Evolutionary conservation across 306 rosid genomes (phyloP), one percentile per base, ranked within the genome.

Genomic region (Vigna radiata): DNA sequence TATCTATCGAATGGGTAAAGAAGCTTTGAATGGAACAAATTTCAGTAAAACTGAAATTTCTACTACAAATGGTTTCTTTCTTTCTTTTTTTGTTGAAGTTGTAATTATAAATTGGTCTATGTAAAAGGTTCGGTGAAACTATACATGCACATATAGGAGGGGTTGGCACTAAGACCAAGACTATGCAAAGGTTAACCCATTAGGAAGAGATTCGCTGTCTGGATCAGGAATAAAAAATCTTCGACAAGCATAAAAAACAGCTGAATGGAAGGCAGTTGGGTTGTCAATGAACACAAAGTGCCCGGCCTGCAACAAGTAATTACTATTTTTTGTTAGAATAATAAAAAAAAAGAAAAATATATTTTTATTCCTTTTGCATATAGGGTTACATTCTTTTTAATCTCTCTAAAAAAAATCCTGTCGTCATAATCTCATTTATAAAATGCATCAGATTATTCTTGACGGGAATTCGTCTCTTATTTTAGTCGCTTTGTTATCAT

Each of bases 211-310:
- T 70, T 89, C 94, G 43, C 27, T 67, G 1, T 76, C 82, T 0
- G 96, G 87, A 67, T 89, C 80, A 4, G 90, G 86, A n/a, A 89
- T 85, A 39, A 91, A 82, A 88, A 87, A 87, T 80, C 85, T 91
- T 8, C 98, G 91, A 72, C 98, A 96, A 61, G 93, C 96, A 73
- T 92, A 71, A 25, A 89, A 65, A 33, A 96, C 86, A 18, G 98
- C 91, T 39, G 96, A 87, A 81, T 89, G 99, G 88, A 96, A 96
- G 64, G 82, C 89, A 19, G 72, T 77, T 2, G 97, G 88, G 70
- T 85, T 89, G 80, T 96, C 98, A 79, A 92, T 91, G 90, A 96
- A 96, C 73, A 80, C 98, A 83, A 81, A 92, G 79, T 96, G 98
- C 59, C 99, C 99, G 0, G 77, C 89, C 98, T 96, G 89, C 89